phyloP scores from a whole-genome alignment of 202 grass and related monocot species.

The Sporobolus alterniflorus region DNA sequence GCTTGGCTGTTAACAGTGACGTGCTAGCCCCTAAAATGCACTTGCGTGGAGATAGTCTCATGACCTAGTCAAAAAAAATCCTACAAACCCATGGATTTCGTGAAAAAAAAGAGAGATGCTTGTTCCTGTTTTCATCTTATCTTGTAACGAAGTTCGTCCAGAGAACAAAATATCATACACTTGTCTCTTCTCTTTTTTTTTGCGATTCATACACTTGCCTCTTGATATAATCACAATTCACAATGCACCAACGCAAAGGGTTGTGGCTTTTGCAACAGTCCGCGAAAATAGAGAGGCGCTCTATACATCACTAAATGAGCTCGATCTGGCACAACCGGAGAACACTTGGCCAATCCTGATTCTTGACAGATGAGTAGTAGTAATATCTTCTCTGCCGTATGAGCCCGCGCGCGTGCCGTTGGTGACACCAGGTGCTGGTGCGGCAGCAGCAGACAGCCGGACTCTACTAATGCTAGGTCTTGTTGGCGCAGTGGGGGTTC shows the following conservation, averaged over 20 bases:
- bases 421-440: too few relatives aligned
- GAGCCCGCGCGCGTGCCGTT: not conserved
- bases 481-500: not conserved
- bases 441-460: not conserved
- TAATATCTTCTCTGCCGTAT: not conserved
- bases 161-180: not conserved
- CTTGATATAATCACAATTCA: not conserved
- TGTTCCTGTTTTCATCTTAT: slow-evolving; percentile 9
- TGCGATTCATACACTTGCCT: not conserved
- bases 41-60: too few relatives aligned
- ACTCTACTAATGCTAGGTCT: not conserved
- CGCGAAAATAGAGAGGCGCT: not conserved
- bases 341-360: not conserved
- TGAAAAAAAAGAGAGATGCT: not conserved
- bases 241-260: not conserved
- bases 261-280: not conserved
- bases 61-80: too few relatives aligned
- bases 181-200: too few relatives aligned
- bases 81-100: too few relatives aligned
- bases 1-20: too few relatives aligned
- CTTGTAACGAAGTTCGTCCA: not conserved
- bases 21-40: too few relatives aligned
- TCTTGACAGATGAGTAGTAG: too few relatives aligned
- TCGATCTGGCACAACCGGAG: not conserved
- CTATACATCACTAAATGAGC: not conserved